phyloP scores from a whole-genome alignment of 768 basidiomycete genomes.

The Podaxis sp. region DNA sequence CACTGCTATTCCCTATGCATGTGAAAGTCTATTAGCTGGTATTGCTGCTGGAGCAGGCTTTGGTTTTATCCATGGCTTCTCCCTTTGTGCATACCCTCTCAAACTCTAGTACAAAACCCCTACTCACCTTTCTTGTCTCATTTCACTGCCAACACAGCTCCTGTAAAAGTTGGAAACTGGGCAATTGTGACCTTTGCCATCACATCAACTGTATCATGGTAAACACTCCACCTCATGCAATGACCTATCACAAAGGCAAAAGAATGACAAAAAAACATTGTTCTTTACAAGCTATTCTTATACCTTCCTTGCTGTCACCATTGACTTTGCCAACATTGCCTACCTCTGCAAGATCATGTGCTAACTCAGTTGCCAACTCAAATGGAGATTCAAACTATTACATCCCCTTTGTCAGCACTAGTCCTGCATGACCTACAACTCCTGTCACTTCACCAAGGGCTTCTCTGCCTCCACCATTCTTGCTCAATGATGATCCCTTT shows the following conservation, averaged over 20 bases:
- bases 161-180: constrained; percentile 75
- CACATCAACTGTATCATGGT: constrained; percentile 73
- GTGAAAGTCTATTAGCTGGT: constrained; percentile 72
- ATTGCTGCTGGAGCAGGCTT: constrained; percentile 78
- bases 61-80: constrained; percentile 70
- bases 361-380: background rate
- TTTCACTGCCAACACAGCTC: constrained; percentile 35
- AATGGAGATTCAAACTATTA: constrained; percentile 2
- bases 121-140: background rate
- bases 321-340: constrained; percentile 26
- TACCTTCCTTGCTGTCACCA: constrained; percentile 40
- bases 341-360: constrained; percentile 7
- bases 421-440: constrained; percentile 14
- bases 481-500: constrained; percentile 76
- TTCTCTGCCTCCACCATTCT: constrained; percentile 42
- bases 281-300: constrained; percentile 52
- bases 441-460: constrained; percentile 22
- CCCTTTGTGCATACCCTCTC: constrained; percentile 47
- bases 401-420: constrained; percentile 13
- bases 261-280: constrained; percentile 50
- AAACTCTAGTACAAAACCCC: no score
- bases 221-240: constrained; percentile 1
- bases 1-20: constrained; percentile 72
- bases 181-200: constrained; percentile 71
- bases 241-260: background rate